These are phyloP conservation scores for Dispira parvispora DNA, from an alignment of 192 early-diverging fungal genomes.

Conservation along the genomic window DNA sequence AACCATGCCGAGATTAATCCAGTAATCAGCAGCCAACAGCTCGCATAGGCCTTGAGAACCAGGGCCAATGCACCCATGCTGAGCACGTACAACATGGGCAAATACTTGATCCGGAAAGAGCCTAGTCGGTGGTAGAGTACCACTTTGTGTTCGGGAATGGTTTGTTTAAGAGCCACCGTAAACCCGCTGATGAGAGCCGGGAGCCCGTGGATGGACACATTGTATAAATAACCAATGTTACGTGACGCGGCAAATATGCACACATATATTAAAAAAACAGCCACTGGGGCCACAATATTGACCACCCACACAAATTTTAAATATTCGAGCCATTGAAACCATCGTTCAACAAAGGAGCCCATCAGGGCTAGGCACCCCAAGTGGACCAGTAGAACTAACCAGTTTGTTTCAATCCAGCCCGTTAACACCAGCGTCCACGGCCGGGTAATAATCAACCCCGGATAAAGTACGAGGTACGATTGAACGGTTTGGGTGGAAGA, in stretches of 20 bases:
- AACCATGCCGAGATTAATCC: conserved; percentile 64
- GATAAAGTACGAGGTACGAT: conserved; percentile 19
- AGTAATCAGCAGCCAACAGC: conserved; percentile 50
- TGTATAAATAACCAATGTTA: conserved; percentile 22
- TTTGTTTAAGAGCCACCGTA: conserved; percentile 74
- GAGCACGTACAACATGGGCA: background rate
- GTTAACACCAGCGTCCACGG: conserved; percentile 27
- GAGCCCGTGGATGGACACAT: conserved; percentile 50
- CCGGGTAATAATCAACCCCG: conserved; percentile 15
- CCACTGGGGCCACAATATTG: background rate
- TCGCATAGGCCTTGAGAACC: conserved; percentile 16
- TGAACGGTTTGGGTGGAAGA: background rate
- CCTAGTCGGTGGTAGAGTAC: conserved; percentile 41
- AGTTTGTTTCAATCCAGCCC: conserved; percentile 20
- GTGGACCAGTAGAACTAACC: conserved; percentile 14
- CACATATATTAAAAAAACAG: background rate
- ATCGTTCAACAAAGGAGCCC: conserved; percentile 69
- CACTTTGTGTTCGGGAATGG: conserved; percentile 73
- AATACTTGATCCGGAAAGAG: conserved; percentile 48
- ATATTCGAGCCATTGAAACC: conserved; percentile 66
- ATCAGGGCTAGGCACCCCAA: conserved; percentile 16
- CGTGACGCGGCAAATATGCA: background rate
- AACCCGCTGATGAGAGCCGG: conserved; percentile 52
- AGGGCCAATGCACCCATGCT: conserved; percentile 14
- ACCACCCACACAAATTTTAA: conserved; percentile 43